These are phyloP conservation scores for Ehretia macrophylla DNA, from an alignment of 257 asterid species.

Conservation along the genomic window DNA sequence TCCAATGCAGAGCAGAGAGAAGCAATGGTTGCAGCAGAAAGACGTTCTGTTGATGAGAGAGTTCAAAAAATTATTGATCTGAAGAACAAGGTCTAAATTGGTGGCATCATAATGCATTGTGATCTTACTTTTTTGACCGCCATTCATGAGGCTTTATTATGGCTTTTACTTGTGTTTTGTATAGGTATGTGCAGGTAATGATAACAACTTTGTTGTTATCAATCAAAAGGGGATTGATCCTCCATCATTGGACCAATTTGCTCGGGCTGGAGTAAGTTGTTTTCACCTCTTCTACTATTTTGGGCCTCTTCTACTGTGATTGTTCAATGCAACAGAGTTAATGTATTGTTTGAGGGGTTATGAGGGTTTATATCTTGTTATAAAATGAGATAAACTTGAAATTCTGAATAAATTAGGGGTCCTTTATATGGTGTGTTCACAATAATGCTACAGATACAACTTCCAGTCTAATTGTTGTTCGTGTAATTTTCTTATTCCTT, in stretches of 20 bases:
- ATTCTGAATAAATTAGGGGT: too few relatives aligned
- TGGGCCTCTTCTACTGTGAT: not conserved
- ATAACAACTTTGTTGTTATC: constrained; percentile 73
- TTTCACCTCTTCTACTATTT: not conserved
- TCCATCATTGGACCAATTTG: constrained; percentile 89
- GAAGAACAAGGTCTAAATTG: constrained; percentile 64
- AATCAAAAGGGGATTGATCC: constrained; percentile 99
- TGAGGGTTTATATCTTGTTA: too few relatives aligned
- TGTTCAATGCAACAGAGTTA: not conserved
- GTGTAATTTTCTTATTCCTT: too few relatives aligned
- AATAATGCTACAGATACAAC: too few relatives aligned
- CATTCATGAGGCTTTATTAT: constrained; percentile 1
- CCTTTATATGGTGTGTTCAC: too few relatives aligned
- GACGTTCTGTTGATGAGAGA: constrained; percentile 92
- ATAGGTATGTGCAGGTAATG: constrained; percentile 76
- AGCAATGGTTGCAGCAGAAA: constrained; percentile 97
- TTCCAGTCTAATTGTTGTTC: too few relatives aligned
- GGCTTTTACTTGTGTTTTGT: constrained; percentile 17
- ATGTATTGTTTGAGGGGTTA: not conserved
- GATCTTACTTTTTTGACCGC: not conserved
- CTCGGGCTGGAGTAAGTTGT: constrained; percentile 89
- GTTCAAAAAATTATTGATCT: constrained; percentile 89
- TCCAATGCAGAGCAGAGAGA: constrained; percentile 94
- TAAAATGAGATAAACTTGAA: not conserved
- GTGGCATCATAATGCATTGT: constrained; percentile 4